Base-by-base conservation (phyloP, 1,139 yeast genomes). In the Hemisphaericaspora subhashii region DNA sequence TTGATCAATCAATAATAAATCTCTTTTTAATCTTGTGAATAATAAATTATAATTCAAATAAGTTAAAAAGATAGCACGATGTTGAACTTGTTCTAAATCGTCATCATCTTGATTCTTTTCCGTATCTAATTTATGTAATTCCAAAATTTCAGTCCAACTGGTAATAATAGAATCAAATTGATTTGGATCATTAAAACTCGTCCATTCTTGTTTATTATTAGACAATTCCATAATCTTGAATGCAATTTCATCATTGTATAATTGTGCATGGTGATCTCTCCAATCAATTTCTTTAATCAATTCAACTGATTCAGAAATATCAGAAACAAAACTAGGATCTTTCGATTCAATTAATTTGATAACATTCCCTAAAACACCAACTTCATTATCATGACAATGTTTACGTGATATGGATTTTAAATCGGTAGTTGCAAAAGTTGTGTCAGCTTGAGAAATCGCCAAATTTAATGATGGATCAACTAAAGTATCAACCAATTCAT, bases 181-280 rank as follows among this genome's bases (percentile, higher is more conserved):
- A 42, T 62, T 58, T 10, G 62, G 52, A 30, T 56, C 55, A 21
- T 39, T 43, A 37, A 46, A 55, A 7, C 40, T 40, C 26, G 49
- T 40, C 56, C 62, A 56, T 21, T 54, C 54, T n/a, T 29, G 32
- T 42, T 68, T 50, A 37, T 63, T 65, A 31, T 63, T 50, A 41
- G 74, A 60, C 48, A 66, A 64, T 24, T 73, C 58, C 64, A 73
- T 65, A 34, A 84, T 69, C 21, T 74, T 71, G 51, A 76, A 75
- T 0, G 94, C 86, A 33, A 88, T 70, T 46, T 87, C 92, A 36
- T 86, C 85, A 49, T 86, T 86, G 47, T 72, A 68, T 24, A 90
- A 70, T 7, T 55, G 55, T 0, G 96, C 96, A n/a, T 68, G 65
- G 60, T 86, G 88, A 31, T 74, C 67, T 56, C 94, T 74, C 96